phyloP scores from a whole-genome alignment of 306 rosid genomes.

The Lathyrus tuberosus region DNA sequence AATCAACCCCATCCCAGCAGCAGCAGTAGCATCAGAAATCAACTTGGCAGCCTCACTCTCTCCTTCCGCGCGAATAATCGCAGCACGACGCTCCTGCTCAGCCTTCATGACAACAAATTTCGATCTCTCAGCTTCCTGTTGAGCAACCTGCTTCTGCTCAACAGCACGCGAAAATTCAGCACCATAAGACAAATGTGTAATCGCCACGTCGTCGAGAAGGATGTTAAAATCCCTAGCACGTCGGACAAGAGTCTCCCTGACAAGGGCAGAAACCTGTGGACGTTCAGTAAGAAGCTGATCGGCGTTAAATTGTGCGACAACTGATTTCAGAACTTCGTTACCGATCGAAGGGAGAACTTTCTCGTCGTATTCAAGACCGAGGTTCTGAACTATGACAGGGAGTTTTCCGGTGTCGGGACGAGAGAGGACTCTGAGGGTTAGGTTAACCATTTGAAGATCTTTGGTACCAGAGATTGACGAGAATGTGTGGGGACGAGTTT shows the following conservation, averaged over 20 bases:
- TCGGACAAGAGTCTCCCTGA: slow-evolving; percentile 71
- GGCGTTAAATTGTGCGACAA: slow-evolving; percentile 88
- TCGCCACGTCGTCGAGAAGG: slow-evolving; percentile 79
- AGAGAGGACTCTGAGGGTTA: slow-evolving; percentile 77
- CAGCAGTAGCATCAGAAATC: slow-evolving; percentile 75
- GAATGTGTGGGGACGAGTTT: slow-evolving; percentile 85
- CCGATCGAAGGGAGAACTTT: slow-evolving; percentile 93
- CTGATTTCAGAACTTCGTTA: slow-evolving; percentile 88
- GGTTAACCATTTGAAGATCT: slow-evolving; percentile 89
- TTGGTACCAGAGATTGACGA: slow-evolving; percentile 90
- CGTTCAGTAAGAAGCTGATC: slow-evolving; percentile 92
- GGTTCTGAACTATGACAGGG: slow-evolving; percentile 71
- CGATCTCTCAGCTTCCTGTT: slow-evolving; percentile 95
- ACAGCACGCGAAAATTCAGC: slow-evolving; percentile 78
- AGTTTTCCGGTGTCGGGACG: slow-evolving; percentile 79
- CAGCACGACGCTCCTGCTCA: slow-evolving; percentile 89
- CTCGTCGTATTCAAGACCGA: slow-evolving; percentile 94
- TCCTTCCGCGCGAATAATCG: slow-evolving; percentile 83
- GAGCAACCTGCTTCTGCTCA: slow-evolving; percentile 95
- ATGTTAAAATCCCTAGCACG: slow-evolving; percentile 89
- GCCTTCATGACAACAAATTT: slow-evolving; percentile 94
- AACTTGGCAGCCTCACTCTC: slow-evolving; percentile 91
- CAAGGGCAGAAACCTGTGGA: slow-evolving; percentile 81
- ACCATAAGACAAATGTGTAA: slow-evolving; percentile 80
- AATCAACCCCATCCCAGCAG: slow-evolving; percentile 70